phyloP scores from a whole-genome alignment of 2,329 filamentous ascomycete genomes.

The Seiridium unicorne region DNA sequence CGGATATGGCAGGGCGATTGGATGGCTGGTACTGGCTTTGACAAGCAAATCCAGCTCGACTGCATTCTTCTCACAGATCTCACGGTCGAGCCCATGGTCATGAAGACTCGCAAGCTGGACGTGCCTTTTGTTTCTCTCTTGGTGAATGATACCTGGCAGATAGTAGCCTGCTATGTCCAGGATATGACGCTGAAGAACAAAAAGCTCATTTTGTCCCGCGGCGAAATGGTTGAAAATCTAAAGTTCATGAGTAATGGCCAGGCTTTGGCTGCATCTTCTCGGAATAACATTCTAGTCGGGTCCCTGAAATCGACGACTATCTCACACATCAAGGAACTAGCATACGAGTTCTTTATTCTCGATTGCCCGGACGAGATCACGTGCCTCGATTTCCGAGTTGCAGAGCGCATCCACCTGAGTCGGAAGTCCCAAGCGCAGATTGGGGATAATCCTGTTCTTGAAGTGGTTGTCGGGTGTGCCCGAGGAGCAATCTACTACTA shows the following conservation, averaged over 20 bases:
- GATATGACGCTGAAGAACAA: conserved; percentile 23
- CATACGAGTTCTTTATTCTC: conserved; percentile 58
- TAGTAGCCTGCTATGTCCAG: conserved; percentile 45
- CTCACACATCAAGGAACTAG: conserved; percentile 37
- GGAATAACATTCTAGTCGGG: conserved; percentile 60
- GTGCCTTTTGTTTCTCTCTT: conserved; percentile 47
- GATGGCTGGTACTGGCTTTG: conserved; percentile 44
- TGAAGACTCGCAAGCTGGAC: conserved; percentile 37
- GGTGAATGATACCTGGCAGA: conserved; percentile 34
- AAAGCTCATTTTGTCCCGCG: conserved; percentile 35
- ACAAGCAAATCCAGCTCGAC: conserved; percentile 39
- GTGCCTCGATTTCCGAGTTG: conserved; percentile 61
- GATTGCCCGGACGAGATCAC: conserved; percentile 63
- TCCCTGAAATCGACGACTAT: conserved; percentile 33
- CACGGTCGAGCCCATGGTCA: conserved; percentile 36
- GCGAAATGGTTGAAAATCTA: conserved; percentile 43
- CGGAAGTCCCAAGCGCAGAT: conserved; percentile 25
- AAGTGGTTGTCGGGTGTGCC: conserved; percentile 75
- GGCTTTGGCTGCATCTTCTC: conserved; percentile 55
- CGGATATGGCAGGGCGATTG: conserved; percentile 58
- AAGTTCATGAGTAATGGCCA: conserved; percentile 52
- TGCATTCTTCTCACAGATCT: conserved; percentile 46
- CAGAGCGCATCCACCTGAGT: conserved; percentile 29
- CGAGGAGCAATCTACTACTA: conserved; percentile 81
- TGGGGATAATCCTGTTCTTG: conserved; percentile 45